Base-by-base conservation (phyloP, 1,139 yeast species). In the Arxiozyma heterogenica region DNA sequence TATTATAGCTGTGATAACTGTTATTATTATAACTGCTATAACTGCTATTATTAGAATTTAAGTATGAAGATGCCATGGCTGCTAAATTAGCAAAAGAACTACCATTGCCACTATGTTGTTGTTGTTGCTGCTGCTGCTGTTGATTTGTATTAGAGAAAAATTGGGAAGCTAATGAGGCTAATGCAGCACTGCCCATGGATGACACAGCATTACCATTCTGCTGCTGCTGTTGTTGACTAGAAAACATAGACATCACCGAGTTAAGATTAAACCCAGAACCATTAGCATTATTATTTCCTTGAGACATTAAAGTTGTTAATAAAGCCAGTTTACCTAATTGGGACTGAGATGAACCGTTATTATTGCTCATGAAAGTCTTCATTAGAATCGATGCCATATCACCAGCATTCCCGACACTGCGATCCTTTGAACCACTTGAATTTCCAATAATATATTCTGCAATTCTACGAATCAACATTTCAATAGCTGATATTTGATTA, bases 291-390 rank as follows among this genome's bases (percentile, higher is more conserved):
- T 57, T 52, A 21, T 18, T 22, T 22, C 49, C 34, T 7, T 46
- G 49, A 18, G 57, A 52, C 55, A 65, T 50, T 27, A 64, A 56
- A n/a, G 64, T 62, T 12, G 65, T 54, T 20, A 65, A 53, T 38
- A 65, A 54, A 12, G 69, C 68, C 53, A 65, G 50, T 51, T 65
- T 65, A 8, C 69, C 68, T 30, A 65, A 51, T 50, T 65, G 69
- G 2, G 66, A 55, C 47, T 62, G 63, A 8, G 64, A 53, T 21
- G 64, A 59, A 4, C 67, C 67, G 41, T 61, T 59, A 41, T 59
- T 60, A 41, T 44, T 59, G 3, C 61, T 49, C 54, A 55, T 54
- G 47, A 65, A 51, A 1, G 66, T 56, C 46, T 52, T 59, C 59
- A 64, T 55, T 39, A 64, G 54, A 22, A 58, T 52, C 27, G 59